A percentile compares a stretch with the other conserved stretches of the same genome.
These are phyloP conservation scores for Colletotrichum chlorophyti DNA, from an alignment of 2,329 filamentous ascomycete genomes.

Conservation along the genomic window DNA sequence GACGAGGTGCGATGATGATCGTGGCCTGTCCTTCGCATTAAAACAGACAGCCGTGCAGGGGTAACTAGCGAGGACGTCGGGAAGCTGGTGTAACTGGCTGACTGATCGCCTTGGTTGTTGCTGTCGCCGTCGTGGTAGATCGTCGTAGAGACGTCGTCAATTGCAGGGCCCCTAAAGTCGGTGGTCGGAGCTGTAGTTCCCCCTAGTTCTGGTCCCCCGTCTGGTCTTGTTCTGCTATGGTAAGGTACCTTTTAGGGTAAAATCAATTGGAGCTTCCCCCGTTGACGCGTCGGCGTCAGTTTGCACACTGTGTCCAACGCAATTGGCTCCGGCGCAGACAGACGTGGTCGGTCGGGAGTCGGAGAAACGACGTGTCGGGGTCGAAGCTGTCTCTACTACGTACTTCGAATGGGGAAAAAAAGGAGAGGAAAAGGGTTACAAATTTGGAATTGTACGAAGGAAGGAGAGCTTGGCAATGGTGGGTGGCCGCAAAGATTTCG, in stretches of 20 bases:
- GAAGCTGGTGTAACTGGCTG: not conserved
- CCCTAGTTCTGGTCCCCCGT: conserved; percentile 11
- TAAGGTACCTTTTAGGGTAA: not conserved
- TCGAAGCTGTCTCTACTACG: not conserved
- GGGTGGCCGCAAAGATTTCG: conserved; percentile 14
- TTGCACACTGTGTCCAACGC: not conserved
- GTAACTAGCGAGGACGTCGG: conserved; percentile 5
- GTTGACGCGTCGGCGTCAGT: conserved; percentile 6
- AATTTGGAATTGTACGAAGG: not conserved
- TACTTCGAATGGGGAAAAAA: not conserved
- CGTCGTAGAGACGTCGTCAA: conserved; percentile 4
- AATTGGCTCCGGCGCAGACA: not conserved
- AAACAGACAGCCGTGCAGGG: not conserved
- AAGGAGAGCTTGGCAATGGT: not conserved
- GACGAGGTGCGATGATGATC: not conserved
- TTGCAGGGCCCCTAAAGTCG: conserved; percentile 6
- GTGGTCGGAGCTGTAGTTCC: conserved; percentile 21
- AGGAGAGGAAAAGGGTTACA: not conserved
- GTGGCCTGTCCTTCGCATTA: conserved; percentile 19
- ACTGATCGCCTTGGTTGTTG: too few species aligned
- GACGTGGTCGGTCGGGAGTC: not conserved
- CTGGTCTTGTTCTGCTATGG: not conserved
- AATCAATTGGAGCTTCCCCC: conserved; percentile 8
- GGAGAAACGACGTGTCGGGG: not conserved
- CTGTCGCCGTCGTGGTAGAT: conserved; percentile 10